Conservation (phyloP, 208 protist species). For the Crithidia brevicula region DNA sequence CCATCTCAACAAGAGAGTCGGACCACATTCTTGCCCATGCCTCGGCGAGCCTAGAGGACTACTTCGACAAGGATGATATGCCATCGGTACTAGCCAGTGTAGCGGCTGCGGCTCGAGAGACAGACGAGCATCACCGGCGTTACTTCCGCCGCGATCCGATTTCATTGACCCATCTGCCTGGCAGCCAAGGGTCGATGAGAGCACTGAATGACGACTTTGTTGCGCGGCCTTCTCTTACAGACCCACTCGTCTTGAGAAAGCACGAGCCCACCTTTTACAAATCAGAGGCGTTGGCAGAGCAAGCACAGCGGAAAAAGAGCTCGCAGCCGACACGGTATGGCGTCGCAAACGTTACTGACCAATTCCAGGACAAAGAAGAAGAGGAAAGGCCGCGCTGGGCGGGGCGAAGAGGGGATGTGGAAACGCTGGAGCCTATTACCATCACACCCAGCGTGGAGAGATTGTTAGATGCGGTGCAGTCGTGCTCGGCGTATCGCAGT, state of each 20-base stretch:
- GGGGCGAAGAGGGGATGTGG: not conserved
- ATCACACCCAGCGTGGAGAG: constrained; percentile 16
- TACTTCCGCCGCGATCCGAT: not conserved
- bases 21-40: constrained; percentile 6
- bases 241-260: no score
- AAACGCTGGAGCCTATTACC: not conserved
- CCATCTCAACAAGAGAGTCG: constrained; percentile 15
- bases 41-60: constrained; percentile 14
- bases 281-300: not conserved
- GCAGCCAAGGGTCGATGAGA: no score
- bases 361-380: no score
- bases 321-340: no score
- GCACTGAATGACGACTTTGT: no score
- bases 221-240: no score
- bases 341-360: no score
- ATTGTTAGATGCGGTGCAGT: constrained; percentile 9
- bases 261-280: not conserved
- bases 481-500: not conserved
- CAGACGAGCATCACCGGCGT: not conserved
- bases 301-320: no score
- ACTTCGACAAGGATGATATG: constrained; percentile 26
- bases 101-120: not conserved
- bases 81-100: constrained; percentile 20
- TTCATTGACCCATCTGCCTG: not conserved
- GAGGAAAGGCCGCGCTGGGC: not conserved